Conservation (phyloP, 164 flowering plant species). For the Macadamia integrifolia region DNA sequence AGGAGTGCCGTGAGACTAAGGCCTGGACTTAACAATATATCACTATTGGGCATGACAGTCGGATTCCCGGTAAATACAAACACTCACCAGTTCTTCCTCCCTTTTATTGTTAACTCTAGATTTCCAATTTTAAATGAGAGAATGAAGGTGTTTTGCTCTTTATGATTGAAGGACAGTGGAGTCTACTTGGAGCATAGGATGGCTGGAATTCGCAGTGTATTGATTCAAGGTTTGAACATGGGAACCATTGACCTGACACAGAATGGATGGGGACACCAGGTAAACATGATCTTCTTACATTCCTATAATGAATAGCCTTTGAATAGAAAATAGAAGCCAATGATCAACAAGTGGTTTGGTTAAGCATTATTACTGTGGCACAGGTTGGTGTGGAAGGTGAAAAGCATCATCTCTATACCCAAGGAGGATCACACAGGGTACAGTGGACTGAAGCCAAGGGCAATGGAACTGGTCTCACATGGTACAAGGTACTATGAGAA, state of each 20-base stretch:
- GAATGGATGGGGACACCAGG: slow-evolving; percentile 72
- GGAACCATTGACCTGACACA: slow-evolving; percentile 72
- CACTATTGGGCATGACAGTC: slow-evolving; percentile 48
- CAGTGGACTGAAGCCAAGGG: slow-evolving; percentile 44
- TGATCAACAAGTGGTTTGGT: background rate
- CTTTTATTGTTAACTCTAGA: no score
- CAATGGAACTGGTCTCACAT: slow-evolving; percentile 39
- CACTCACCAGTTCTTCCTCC: background rate
- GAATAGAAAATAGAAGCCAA: background rate
- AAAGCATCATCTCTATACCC: slow-evolving; percentile 33
- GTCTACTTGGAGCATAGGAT: slow-evolving; percentile 71
- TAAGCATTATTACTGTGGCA: background rate
- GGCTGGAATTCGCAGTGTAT: slow-evolving; percentile 54
- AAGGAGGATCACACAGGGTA: slow-evolving; percentile 50
- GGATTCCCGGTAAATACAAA: slow-evolving; percentile 62
- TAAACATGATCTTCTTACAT: slow-evolving; percentile 12
- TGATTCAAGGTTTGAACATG: slow-evolving; percentile 64
- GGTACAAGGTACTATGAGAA: slow-evolving; percentile 70
- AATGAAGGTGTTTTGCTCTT: slow-evolving; percentile 1
- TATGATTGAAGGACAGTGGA: slow-evolving; percentile 72
- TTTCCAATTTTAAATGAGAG: background rate
- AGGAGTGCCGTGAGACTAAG: slow-evolving; percentile 33
- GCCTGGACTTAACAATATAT: slow-evolving; percentile 55
- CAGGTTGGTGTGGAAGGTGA: slow-evolving; percentile 78
- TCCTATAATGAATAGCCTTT: background rate